Conservation (phyloP, 768 basidiomycete genomes). For the Steccherinum ochraceum region DNA sequence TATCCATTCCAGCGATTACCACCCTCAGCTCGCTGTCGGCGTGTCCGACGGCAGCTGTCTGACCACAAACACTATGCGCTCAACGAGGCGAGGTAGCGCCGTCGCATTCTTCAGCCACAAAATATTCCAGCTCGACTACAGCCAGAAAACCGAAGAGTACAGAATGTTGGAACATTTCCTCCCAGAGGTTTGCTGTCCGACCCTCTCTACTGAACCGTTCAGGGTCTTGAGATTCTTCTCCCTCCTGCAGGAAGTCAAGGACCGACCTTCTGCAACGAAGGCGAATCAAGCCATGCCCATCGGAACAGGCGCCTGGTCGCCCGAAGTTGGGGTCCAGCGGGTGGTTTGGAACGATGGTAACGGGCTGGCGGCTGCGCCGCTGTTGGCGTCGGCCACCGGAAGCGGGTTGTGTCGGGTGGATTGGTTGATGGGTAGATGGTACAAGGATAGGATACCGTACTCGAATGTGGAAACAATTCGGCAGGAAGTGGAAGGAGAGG, state of each 20-base stretch:
- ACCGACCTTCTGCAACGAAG: conserved; percentile 34
- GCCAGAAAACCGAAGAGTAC: conserved; percentile 63
- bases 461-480: conserved; percentile 54
- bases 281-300: conserved; percentile 29
- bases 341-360: conserved; percentile 78
- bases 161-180: conserved; percentile 86
- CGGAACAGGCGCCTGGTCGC: conserved; percentile 70
- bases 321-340: conserved; percentile 70
- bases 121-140: conserved; percentile 86
- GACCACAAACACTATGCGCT: conserved; percentile 66
- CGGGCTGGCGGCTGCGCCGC: conserved; percentile 49
- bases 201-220: background rate
- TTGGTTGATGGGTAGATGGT: conserved; percentile 70
- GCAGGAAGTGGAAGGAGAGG: conserved; percentile 35
- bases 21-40: conserved; percentile 78
- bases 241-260: conserved; percentile 42
- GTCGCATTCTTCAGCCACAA: conserved; percentile 76
- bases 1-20: conserved; percentile 73
- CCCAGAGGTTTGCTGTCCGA: conserved; percentile 47
- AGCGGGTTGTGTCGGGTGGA: conserved; percentile 87
- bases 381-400: conserved; percentile 76
- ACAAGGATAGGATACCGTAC: conserved; percentile 61
- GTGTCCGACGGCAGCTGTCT: conserved; percentile 78
- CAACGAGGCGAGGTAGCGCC: conserved; percentile 62
- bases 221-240: conserved; percentile 4